Evolutionary conservation across 1,284 basidiomycete species (phyloP).

Genomic region (Afroboletus lepidellus): DNA sequence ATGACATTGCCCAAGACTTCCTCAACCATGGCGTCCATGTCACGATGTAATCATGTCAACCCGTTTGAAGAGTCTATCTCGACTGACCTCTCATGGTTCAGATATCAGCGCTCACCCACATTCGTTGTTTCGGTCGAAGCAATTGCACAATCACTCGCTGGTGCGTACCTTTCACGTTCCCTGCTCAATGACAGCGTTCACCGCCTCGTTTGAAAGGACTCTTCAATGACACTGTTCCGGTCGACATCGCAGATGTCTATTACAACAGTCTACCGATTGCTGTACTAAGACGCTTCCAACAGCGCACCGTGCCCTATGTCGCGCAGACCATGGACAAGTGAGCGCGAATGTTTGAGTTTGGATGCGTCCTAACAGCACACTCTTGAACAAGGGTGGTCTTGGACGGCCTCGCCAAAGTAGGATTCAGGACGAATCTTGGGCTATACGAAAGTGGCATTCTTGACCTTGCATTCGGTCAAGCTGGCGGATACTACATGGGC

Average conservation of each 20-base stretch:
- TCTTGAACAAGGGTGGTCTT: constrained; percentile 31
- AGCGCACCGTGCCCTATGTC: constrained; percentile 14
- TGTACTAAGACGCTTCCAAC: constrained; percentile 9
- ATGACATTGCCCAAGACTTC: constrained; percentile 31
- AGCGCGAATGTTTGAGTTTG: neutral
- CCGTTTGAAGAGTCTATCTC: neutral
- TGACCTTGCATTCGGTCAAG: constrained; percentile 33
- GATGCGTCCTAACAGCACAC: neutral
- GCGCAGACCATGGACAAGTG: constrained; percentile 32
- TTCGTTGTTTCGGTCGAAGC: constrained; percentile 22
- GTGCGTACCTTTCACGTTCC: constrained; percentile 15
- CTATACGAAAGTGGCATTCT: constrained; percentile 38
- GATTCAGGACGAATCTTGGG: constrained; percentile 45
- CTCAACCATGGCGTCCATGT: constrained; percentile 23
- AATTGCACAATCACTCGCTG: constrained; percentile 12
- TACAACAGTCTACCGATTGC: constrained; percentile 18
- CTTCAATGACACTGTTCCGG: constrained; percentile 26
- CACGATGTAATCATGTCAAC: constrained; percentile 22
- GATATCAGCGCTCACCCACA: constrained; percentile 33
- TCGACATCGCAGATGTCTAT: constrained; percentile 27
- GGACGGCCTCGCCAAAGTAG: constrained; percentile 42
- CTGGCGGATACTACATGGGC: constrained; percentile 46
- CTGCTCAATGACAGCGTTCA: no score
- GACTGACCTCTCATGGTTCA: constrained; percentile 12
- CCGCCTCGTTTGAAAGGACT: no score